Evolutionary conservation across 208 protist genomes (phyloP).

Genomic region (Trypanosoma vivax): DNA sequence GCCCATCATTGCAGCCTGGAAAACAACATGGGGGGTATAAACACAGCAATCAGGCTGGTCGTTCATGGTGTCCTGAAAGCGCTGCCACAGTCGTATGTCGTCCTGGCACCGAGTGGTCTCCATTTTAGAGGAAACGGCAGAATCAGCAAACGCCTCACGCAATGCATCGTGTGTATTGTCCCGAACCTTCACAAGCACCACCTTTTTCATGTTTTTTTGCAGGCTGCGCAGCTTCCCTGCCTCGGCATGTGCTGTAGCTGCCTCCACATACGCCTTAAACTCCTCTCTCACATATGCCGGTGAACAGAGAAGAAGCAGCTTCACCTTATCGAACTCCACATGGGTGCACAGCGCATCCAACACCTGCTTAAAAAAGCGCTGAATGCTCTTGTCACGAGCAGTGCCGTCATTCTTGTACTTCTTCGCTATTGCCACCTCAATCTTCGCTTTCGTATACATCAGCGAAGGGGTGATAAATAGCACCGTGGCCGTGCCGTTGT

Average conservation of each 20-base stretch:
- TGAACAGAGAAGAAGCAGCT: constrained; percentile 91
- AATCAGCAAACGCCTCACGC: constrained; percentile 87
- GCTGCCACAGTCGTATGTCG: constrained; percentile 90
- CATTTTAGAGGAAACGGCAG: constrained; percentile 61
- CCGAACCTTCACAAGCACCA: constrained; percentile 85
- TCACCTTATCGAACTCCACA: constrained; percentile 92
- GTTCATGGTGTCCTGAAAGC: constrained; percentile 92
- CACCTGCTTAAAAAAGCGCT: constrained; percentile 90
- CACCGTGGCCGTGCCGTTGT: constrained; percentile 89
- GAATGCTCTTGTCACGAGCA: constrained; percentile 83
- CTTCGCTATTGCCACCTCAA: constrained; percentile 84
- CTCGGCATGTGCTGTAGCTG: constrained; percentile 30
- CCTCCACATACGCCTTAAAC: constrained; percentile 59
- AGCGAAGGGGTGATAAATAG: constrained; percentile 91
- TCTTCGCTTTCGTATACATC: constrained; percentile 86
- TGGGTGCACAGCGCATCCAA: constrained; percentile 85
- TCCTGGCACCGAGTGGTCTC: constrained; percentile 81
- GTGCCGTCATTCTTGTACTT: constrained; percentile 79
- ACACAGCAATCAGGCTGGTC: constrained; percentile 80
- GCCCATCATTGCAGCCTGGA: constrained; percentile 61
- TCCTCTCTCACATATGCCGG: constrained; percentile 92
- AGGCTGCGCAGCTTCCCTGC: constrained; percentile 62
- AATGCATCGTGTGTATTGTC: constrained; percentile 82
- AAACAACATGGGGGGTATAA: constrained; percentile 91
- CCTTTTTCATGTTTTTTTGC: constrained; percentile 84